Percentiles rank a stretch among this genome's conserved stretches.
Conservation (phyloP, 2,329 filamentous ascomycete genomes). For the Endocalyx cinctus region DNA sequence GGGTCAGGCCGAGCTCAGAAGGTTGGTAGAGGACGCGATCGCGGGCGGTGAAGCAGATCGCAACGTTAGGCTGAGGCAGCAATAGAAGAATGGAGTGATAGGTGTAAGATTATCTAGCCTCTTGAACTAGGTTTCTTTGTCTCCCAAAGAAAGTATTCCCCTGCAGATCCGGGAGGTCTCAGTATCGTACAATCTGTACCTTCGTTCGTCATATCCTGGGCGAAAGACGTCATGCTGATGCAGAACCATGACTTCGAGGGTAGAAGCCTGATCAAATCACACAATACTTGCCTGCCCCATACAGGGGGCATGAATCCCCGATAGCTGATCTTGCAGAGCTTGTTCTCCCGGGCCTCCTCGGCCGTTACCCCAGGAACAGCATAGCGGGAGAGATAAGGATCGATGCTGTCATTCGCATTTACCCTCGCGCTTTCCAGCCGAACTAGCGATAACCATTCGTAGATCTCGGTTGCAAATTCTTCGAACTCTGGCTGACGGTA, state of each 20-base stretch:
- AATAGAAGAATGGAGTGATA: slow-evolving; percentile 34
- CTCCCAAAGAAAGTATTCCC: slow-evolving; percentile 60
- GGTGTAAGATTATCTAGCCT: neutral
- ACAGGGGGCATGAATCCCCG: slow-evolving; percentile 50
- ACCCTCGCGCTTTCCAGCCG: slow-evolving; percentile 63
- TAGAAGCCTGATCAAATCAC: slow-evolving; percentile 38
- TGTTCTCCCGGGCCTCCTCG: slow-evolving; percentile 17
- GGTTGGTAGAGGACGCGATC: slow-evolving; percentile 77
- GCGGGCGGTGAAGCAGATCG: slow-evolving; percentile 60
- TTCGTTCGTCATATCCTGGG: slow-evolving; percentile 38
- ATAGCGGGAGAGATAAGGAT: slow-evolving; percentile 68
- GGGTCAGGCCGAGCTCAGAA: slow-evolving; percentile 73
- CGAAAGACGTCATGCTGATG: slow-evolving; percentile 48
- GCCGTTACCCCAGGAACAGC: slow-evolving; percentile 44
- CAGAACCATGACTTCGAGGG: slow-evolving; percentile 51
- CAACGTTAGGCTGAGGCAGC: slow-evolving; percentile 58
- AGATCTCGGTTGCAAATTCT: slow-evolving; percentile 57
- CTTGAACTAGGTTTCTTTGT: slow-evolving; percentile 41
- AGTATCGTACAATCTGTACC: slow-evolving; percentile 50
- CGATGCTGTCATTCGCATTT: slow-evolving; percentile 50
- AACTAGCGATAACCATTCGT: slow-evolving; percentile 73
- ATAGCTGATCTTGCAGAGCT: slow-evolving; percentile 52
- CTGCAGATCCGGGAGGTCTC: slow-evolving; percentile 42
- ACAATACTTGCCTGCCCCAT: slow-evolving; percentile 47
- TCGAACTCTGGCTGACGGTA: slow-evolving; percentile 49